Conservation (phyloP, 495 filamentous ascomycete species). For the Tuber microsphaerosporum region DNA sequence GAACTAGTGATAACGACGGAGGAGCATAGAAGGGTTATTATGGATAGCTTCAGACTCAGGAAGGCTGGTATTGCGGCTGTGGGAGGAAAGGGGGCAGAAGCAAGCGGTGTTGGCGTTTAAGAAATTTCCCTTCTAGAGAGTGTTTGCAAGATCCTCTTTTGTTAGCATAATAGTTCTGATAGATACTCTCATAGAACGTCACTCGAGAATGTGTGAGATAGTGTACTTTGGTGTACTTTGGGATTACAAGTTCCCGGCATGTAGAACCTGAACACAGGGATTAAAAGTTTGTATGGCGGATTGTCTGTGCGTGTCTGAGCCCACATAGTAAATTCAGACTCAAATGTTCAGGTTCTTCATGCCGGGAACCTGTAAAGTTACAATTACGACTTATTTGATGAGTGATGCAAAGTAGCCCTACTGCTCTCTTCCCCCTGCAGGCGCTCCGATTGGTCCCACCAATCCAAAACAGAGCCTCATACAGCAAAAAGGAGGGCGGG, state of each 20-base stretch:
- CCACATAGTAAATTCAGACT: no score
- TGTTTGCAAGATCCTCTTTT: not conserved
- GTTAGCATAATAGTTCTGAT: not conserved
- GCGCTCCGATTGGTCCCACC: not conserved
- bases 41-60: constrained; percentile 17
- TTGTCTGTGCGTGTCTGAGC: no score
- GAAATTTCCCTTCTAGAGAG: not conserved
- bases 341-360: no score
- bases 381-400: not conserved
- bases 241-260: no score
- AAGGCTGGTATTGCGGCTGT: not conserved
- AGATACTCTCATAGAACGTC: not conserved
- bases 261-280: no score
- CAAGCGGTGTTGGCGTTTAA: not conserved
- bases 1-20: constrained; percentile 14
- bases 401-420: not conserved
- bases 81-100: not conserved
- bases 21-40: constrained; percentile 6
- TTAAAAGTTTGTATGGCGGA: no score
- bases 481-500: not conserved
- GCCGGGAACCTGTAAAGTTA: no score
- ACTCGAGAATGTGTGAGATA: not conserved
- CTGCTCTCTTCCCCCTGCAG: not conserved
- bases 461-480: not conserved
- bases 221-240: not conserved